Evolutionary conservation across 352 stramenopile species (phyloP).

Genomic region (Pythium aphanidermatum): DNA sequence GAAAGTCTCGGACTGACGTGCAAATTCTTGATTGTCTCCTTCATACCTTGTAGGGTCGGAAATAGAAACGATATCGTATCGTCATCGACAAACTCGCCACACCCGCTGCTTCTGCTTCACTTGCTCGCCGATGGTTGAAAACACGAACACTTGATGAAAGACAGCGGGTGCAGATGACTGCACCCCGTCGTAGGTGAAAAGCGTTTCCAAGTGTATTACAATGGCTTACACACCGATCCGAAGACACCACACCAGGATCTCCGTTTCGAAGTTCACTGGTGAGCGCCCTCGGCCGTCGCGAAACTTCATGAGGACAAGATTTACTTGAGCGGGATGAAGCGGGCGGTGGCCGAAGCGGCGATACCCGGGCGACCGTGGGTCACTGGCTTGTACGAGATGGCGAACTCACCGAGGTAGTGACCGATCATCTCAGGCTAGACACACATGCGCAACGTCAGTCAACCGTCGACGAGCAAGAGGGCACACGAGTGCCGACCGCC

Average conservation of each 20-base stretch:
- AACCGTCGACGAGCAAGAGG: conserved; percentile 9
- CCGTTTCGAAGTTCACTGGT: too few relatives aligned
- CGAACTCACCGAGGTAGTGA: conserved; percentile 99
- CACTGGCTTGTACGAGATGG: conserved; percentile 98
- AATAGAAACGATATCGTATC: conserved; percentile 15
- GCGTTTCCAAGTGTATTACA: conserved; percentile 62
- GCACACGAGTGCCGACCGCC: conserved; percentile 17
- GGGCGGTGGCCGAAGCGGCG: conserved; percentile 94
- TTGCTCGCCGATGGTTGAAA: background rate
- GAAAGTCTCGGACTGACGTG: conserved; percentile 84
- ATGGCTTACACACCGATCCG: conserved; percentile 45
- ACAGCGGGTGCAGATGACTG: background rate
- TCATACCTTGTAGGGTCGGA: conserved; percentile 9
- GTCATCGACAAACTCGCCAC: conserved; percentile 12
- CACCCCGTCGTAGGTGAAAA: conserved; percentile 10
- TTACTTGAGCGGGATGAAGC: conserved; percentile 99
- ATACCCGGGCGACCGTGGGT: conserved; percentile 98
- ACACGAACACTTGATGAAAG: background rate
- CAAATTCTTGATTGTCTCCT: conserved; percentile 67
- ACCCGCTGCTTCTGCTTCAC: background rate
- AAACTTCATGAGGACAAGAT: too few relatives aligned
- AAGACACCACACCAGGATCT: conserved; percentile 23
- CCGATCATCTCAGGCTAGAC: conserved; percentile 97
- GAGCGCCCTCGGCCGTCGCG: background rate
- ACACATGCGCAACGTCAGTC: conserved; percentile 12